A percentile compares a stretch with the other conserved stretches of the same genome.
These are phyloP conservation scores for Cyclotella cryptica DNA, from an alignment of 108 stramenopile genomes.

Conservation along the genomic window DNA sequence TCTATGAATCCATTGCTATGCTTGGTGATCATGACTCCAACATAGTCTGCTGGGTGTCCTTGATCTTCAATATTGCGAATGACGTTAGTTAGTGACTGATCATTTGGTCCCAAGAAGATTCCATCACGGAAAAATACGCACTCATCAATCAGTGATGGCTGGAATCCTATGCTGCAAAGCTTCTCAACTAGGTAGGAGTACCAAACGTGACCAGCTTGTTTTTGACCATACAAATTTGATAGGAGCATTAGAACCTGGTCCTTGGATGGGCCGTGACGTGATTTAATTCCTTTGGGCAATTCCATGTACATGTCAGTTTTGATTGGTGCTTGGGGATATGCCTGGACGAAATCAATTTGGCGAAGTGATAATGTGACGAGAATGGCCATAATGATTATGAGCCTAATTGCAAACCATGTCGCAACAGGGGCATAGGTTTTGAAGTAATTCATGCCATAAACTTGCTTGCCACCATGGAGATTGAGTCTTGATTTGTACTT, in stretches of 20 bases:
- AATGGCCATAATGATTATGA: constrained; percentile 9
- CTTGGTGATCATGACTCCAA: constrained; percentile 43
- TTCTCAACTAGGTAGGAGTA: constrained; percentile 34
- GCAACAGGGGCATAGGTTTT: constrained; percentile 44
- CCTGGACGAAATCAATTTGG: constrained; percentile 57
- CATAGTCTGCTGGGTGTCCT: constrained; percentile 50
- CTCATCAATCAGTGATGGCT: constrained; percentile 52
- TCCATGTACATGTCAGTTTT: constrained; percentile 57
- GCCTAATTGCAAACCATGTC: constrained; percentile 29
- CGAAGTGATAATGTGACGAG: constrained; percentile 1
- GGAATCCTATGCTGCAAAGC: constrained; percentile 51
- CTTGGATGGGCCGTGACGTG: constrained; percentile 9
- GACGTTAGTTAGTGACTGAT: constrained; percentile 43
- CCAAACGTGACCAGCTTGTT: constrained; percentile 55
- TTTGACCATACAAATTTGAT: constrained; percentile 39
- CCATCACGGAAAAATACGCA: constrained; percentile 53
- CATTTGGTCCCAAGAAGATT: constrained; percentile 17
- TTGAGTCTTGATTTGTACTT: too few relatives aligned
- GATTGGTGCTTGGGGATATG: constrained; percentile 59
- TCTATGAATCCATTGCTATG: constrained; percentile 38
- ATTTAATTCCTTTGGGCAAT: constrained; percentile 50
- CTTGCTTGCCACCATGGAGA: constrained; percentile 21
- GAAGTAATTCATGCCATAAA: constrained; percentile 32
- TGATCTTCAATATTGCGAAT: constrained; percentile 39
- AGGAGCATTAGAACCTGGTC: constrained; percentile 43